Evolutionary conservation across 2,329 filamentous ascomycete species (phyloP), one percentile per base, ranked within the genome.

Genomic region (Colletotrichum melonis): DNA sequence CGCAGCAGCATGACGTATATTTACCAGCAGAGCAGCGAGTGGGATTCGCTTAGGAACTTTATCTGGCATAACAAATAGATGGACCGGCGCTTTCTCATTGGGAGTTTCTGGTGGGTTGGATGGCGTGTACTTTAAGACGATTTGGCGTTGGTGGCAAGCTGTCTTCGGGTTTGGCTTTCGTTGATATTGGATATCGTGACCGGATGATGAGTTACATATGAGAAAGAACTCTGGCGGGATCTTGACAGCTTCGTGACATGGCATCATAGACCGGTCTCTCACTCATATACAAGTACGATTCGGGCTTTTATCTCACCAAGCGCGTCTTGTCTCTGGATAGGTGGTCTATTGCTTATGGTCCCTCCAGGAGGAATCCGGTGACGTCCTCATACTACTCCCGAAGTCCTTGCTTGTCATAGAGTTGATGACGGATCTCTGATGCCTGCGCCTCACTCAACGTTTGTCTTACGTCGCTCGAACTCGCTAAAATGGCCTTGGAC

Each of bases 1-100:
- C 90, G 95, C 82, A 95, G 92, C 84, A 98, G 95, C 86, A 99
- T 99, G 97, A 94, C 91, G 78, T 99, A 99, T 81, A 98, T 99
- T 87, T 99, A 96, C 82, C 88, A 91, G 72, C 93, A 98, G 82
- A 95, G 94, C 76, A 93, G 98, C 79, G 88, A 93, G 72, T 99
- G 96, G 95, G 93, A 97, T 80, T 93, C 92, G 52, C 86, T 98
- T 80, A 87, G 93, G 82, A 98, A 92, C 77, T 91, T 98, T 79
- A 79, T 98, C 24, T 93, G 94, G 89, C 93, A 98, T 83, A 98
- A 98, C 78, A 91, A 91, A 80, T 92, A 69, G 72, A 67, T 9
- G 30, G 16, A 3, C 38, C 14, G 35, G 14, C 6, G 12, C n/a
- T 5, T 5, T 49, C 32, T 19, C 11, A 14, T n/a, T 5, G 32